Evolutionary conservation across 176 grass and related monocot species (phyloP).

Genomic region (Carex kokanica): DNA sequence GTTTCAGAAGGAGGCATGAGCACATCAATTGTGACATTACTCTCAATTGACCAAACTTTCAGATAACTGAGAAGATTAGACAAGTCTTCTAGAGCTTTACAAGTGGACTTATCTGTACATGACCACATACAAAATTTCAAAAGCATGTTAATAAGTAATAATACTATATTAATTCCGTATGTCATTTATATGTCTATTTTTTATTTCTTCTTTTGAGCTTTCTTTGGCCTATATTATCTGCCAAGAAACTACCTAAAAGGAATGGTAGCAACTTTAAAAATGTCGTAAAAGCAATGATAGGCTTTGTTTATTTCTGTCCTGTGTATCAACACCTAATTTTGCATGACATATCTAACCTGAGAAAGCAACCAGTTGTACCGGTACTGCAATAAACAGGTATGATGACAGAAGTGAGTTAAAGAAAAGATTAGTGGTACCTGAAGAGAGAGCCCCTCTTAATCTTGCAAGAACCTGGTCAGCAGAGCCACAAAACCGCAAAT

Average conservation of each 20-base stretch:
- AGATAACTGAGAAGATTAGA: conserved; percentile 71
- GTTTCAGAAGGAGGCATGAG: conserved; percentile 93
- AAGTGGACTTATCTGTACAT: conserved; percentile 71
- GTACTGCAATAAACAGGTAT: background rate
- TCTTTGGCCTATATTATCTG: background rate
- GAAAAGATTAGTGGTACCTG: conserved; percentile 47
- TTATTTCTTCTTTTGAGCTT: background rate
- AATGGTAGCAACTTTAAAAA: background rate
- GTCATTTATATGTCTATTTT: background rate
- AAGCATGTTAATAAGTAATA: background rate
- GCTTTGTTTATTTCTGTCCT: background rate
- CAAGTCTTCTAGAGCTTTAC: conserved; percentile 84
- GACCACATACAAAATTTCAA: background rate
- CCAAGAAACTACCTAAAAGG: background rate
- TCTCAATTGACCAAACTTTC: conserved; percentile 64
- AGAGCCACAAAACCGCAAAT: conserved; percentile 84
- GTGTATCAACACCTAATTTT: background rate
- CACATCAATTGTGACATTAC: conserved; percentile 76
- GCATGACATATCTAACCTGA: background rate
- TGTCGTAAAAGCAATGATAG: background rate
- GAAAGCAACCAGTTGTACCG: conserved; percentile 2
- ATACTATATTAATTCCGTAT: background rate
- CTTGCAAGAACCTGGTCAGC: conserved; percentile 85
- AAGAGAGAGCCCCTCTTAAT: conserved; percentile 80
- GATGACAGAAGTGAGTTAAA: conserved; percentile 1